Conservation (phyloP, 257 asterid genomes). For the Ilex asprella region DNA sequence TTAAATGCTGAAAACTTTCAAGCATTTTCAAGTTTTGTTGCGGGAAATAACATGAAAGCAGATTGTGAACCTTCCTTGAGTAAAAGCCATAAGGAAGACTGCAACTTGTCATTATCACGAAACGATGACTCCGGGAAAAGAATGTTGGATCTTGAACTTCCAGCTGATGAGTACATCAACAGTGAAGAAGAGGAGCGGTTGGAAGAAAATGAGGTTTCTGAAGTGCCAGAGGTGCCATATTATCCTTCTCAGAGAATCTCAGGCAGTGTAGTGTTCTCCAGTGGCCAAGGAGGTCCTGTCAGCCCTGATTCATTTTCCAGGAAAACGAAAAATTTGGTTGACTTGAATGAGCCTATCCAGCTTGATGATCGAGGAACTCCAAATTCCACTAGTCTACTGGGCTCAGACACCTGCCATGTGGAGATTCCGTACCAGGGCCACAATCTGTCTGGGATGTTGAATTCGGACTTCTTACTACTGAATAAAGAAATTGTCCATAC, state of each 20-base stretch:
- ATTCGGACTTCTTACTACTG: conserved; percentile 14
- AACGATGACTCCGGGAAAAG: conserved; percentile 21
- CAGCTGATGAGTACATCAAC: conserved; percentile 27
- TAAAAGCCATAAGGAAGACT: conserved; percentile 17
- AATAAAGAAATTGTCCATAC: conserved; percentile 5
- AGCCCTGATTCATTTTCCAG: conserved; percentile 21
- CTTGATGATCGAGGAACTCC: conserved; percentile 27
- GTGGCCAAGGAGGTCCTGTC: conserved; percentile 18
- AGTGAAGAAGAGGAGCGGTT: conserved; percentile 26
- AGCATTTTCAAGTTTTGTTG: conserved; percentile 15
- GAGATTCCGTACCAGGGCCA: conserved; percentile 19
- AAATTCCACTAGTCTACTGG: conserved; percentile 23
- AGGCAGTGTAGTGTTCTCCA: not conserved
- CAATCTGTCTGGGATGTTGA: conserved; percentile 18
- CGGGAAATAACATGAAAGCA: conserved; percentile 10
- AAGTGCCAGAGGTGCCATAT: not conserved
- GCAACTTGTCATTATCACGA: conserved; percentile 14
- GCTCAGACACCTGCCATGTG: conserved; percentile 13
- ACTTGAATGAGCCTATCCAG: conserved; percentile 59
- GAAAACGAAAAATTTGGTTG: conserved; percentile 31
- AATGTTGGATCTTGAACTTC: conserved; percentile 41
- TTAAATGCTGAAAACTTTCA: conserved; percentile 22
- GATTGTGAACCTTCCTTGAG: conserved; percentile 15
- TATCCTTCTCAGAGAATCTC: conserved; percentile 12
- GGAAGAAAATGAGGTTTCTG: conserved; percentile 17